Conservation (phyloP, 2,329 filamentous ascomycete genomes). For the Huntiella decipiens region DNA sequence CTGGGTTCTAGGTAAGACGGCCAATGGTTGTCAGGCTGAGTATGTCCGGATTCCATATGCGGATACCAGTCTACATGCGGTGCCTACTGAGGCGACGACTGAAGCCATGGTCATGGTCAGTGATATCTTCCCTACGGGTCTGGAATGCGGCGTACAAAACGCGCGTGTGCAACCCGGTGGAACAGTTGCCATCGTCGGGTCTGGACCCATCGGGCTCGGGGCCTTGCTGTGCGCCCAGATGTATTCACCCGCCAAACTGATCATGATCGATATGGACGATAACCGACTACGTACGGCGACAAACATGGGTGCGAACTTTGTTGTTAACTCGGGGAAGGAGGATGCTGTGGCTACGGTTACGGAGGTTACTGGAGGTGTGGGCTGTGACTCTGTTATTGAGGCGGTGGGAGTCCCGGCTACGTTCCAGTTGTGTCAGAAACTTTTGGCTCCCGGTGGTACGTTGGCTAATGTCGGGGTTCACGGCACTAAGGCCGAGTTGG, state of each 20-base stretch:
- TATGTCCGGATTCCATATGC: conserved; percentile 34
- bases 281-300: conserved; percentile 27
- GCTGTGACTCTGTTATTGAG: conserved; percentile 38
- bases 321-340: conserved; percentile 21
- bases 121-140: conserved; percentile 37
- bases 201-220: conserved; percentile 36
- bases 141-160: conserved; percentile 34
- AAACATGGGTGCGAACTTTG: conserved; percentile 28
- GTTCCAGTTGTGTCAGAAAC: conserved; percentile 32
- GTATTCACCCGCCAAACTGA: conserved; percentile 31
- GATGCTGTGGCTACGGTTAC: conserved; percentile 22
- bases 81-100: conserved; percentile 24
- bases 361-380: conserved; percentile 28
- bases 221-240: conserved; percentile 33
- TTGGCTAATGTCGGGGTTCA: conserved; percentile 42
- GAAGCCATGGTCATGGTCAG: conserved; percentile 29
- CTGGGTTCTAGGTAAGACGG: conserved; percentile 33
- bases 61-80: conserved; percentile 25
- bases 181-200: conserved; percentile 34
- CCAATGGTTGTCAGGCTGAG: conserved; percentile 37
- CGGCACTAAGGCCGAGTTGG: conserved; percentile 30
- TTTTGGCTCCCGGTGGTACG: conserved; percentile 32
- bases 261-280: conserved; percentile 32
- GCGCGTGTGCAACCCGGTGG: conserved; percentile 31
- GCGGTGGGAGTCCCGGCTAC: conserved; percentile 34